Evolutionary conservation across 345 rosid genomes (phyloP).

Genomic region (Bruguiera sexangula): DNA sequence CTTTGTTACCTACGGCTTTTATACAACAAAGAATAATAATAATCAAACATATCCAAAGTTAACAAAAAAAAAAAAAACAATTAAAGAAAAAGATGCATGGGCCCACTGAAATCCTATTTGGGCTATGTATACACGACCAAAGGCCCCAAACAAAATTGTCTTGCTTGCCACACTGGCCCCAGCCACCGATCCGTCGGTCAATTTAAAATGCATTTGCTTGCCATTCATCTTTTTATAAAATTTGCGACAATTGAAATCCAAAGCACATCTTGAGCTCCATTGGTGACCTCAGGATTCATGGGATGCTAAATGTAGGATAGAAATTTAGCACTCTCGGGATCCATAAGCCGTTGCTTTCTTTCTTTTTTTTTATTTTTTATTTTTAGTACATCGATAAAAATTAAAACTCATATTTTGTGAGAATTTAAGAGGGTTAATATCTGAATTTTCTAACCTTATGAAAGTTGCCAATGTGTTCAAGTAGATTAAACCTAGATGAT

Average conservation of each 20-base stretch:
- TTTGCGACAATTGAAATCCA: conserved; percentile 10
- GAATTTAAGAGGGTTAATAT: too few species aligned
- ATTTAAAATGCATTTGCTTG: not conserved
- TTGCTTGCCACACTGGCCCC: conserved; percentile 15
- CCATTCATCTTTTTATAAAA: not conserved
- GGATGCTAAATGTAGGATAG: conserved; percentile 7
- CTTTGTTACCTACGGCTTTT: too few species aligned
- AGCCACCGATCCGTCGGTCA: not conserved
- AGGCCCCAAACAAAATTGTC: conserved; percentile 9
- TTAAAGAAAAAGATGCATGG: not conserved
- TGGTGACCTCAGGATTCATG: conserved; percentile 29
- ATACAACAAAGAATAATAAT: too few species aligned
- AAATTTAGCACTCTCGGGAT: conserved; percentile 1
- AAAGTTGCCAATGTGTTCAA: too few species aligned
- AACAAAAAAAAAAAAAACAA: not conserved
- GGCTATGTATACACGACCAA: conserved; percentile 16
- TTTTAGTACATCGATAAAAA: too few species aligned
- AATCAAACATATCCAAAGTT: too few species aligned
- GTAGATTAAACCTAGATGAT: too few species aligned
- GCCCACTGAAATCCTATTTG: conserved; percentile 14
- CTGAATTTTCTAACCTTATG: too few species aligned
- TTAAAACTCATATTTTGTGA: too few species aligned
- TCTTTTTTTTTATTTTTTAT: too few species aligned
- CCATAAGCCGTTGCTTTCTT: too few species aligned
- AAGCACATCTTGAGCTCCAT: conserved; percentile 33